Evolutionary conservation across 2,329 filamentous ascomycete genomes (phyloP), one percentile per base, ranked within the genome.

Genomic region (Epicoccum nigrum): DNA sequence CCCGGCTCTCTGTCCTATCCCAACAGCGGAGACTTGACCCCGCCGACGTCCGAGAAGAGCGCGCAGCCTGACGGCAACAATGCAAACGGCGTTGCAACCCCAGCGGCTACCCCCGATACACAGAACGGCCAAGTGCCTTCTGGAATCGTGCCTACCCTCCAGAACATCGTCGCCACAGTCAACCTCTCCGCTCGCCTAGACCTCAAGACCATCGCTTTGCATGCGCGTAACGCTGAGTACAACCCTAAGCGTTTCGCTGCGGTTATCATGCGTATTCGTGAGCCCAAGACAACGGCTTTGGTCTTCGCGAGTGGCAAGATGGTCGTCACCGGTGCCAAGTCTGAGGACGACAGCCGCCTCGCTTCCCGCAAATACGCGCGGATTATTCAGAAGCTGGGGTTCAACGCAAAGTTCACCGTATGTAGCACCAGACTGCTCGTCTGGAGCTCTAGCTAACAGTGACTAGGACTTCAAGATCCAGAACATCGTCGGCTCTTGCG

Each of bases 301-400:
- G 97, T 99, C 81, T 99, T 99, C 69, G 94, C 94, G 53, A 95
- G 89, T 1, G 94, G 94, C 77, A 99, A 99, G 85, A 97, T 99
- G 94, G 94, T 97, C 38, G 94, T 97, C 13, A 97, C 94, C 46
- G 93, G 93, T 79, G 93, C 93, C 58, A 97, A 97, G 79, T 96
- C 91, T 1, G 94, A 97, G 73, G 94, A 97, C 74, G 94, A 97
- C 74, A 96, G 91, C 54, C 97, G 97, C 80, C 86, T 99, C 69
- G 94, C 94, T 7, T 94, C 89, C 54, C 87, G 93, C 78, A 99
- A 99, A 79, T 97, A 97, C 73, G 94, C 94, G 45, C 92, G 94
- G 70, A 97, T 99, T 76, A 97, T 99, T 68, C 94, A 99, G 83
- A 99, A 99, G 81, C 90, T 99, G 55, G 94, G 94, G 58, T 99